A percentile compares a stretch with the other conserved stretches of the same genome.
phyloP scores from a whole-genome alignment of 2,329 filamentous ascomycete genomes.

The Aspergillus sp. region DNA sequence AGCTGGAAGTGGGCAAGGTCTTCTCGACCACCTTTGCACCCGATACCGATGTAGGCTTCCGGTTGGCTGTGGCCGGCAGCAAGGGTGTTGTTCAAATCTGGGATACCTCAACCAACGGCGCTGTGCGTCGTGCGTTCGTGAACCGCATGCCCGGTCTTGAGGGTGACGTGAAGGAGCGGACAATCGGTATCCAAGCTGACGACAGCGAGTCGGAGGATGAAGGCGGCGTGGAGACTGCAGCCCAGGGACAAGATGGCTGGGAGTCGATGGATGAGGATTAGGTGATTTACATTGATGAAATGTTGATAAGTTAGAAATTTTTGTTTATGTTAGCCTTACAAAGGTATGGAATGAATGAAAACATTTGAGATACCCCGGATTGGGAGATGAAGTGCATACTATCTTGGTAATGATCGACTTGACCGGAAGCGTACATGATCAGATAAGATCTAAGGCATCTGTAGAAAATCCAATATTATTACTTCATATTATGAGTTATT shows the following conservation, averaged over 20 bases:
- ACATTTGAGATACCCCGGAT: constrained; percentile 16
- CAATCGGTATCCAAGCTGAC: constrained; percentile 66
- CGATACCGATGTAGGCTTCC: constrained; percentile 84
- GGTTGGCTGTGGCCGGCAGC: constrained; percentile 88
- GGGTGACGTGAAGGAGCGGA: constrained; percentile 65
- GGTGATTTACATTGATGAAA: constrained; percentile 4
- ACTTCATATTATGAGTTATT: too few species aligned
- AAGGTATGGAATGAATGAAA: constrained; percentile 6
- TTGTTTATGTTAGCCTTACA: background rate
- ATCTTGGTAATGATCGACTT: too few species aligned
- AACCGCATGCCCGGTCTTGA: constrained; percentile 59
- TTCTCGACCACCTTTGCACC: constrained; percentile 89
- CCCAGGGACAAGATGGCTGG: constrained; percentile 48
- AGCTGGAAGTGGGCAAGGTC: constrained; percentile 90
- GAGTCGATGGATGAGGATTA: constrained; percentile 53
- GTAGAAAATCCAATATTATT: too few species aligned
- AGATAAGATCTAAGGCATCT: too few species aligned
- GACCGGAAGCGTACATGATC: too few species aligned
- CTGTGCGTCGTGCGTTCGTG: constrained; percentile 80
- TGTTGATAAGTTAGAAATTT: background rate
- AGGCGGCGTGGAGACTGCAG: constrained; percentile 47
- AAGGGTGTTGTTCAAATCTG: constrained; percentile 90
- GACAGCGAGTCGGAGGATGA: constrained; percentile 64
- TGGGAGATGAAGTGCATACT: too few species aligned
- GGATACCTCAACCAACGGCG: constrained; percentile 92